Conservation (phyloP, 495 filamentous ascomycete genomes). For the Lichenothelia convexa region DNA sequence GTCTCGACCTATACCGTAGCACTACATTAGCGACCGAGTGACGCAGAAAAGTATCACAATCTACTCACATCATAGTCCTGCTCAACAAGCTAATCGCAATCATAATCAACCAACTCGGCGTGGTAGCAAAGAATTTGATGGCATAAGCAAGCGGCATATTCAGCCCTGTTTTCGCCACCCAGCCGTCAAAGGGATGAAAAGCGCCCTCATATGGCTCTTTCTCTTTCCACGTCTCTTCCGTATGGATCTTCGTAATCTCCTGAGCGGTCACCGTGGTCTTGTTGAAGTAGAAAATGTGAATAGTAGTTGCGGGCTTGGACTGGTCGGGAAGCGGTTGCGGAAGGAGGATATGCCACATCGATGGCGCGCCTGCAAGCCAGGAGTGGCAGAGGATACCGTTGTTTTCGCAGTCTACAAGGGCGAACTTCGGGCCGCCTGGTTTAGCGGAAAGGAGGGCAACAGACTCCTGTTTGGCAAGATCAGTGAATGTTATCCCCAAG, state of each 20-base stretch:
- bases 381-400: constrained; percentile 63
- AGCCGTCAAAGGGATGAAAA: constrained; percentile 68
- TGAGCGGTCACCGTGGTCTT: constrained; percentile 16
- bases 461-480: constrained; percentile 43
- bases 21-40: too few relatives aligned
- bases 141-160: constrained; percentile 50
- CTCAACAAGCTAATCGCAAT: constrained; percentile 64
- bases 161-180: constrained; percentile 44
- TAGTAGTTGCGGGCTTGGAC: constrained; percentile 19
- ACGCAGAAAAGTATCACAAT: too few relatives aligned
- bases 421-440: constrained; percentile 51
- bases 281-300: constrained; percentile 20
- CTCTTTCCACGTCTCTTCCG: constrained; percentile 40
- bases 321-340: constrained; percentile 35
- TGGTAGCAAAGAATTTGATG: constrained; percentile 35
- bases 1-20: too few relatives aligned
- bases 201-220: constrained; percentile 44
- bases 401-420: constrained; percentile 58
- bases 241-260: constrained; percentile 30
- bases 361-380: constrained; percentile 56
- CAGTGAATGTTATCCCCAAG: constrained; percentile 26
- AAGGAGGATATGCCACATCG: constrained; percentile 55
- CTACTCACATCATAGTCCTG: constrained; percentile 69
- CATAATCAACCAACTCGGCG: constrained; percentile 62
- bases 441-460: constrained; percentile 45